Percentiles rank a stretch among this genome's conserved stretches.
Conservation (phyloP, 2,329 filamentous ascomycete species). For the Trichophyton schoenleinii region DNA sequence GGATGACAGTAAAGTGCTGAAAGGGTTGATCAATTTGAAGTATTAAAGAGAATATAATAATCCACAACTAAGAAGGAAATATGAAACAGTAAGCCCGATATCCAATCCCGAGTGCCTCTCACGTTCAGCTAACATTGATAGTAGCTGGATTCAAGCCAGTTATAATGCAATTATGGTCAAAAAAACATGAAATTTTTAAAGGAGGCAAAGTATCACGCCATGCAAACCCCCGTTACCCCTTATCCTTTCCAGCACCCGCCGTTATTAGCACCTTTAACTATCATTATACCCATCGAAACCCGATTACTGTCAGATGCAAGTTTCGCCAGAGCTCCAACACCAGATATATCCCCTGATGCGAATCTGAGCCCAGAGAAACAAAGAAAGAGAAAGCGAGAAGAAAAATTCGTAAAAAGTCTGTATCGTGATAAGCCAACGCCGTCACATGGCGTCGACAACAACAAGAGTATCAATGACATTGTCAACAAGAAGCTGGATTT, state of each 20-base stretch:
- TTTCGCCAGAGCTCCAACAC: neutral
- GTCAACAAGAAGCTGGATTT: slow-evolving; percentile 30
- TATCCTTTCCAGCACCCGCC: neutral
- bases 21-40: neutral
- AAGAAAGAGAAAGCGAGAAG: neutral
- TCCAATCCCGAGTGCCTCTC: neutral
- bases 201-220: neutral
- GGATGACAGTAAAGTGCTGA: neutral
- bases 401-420: neutral
- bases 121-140: neutral
- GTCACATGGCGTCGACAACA: slow-evolving; percentile 19
- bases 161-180: neutral
- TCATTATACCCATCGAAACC: neutral
- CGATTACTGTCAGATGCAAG: neutral
- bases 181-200: neutral
- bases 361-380: neutral
- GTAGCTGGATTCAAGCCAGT: neutral
- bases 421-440: neutral
- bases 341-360: slow-evolving; percentile 1
- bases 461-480: slow-evolving; percentile 30
- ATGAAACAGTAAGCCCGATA: neutral
- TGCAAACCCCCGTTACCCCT: neutral
- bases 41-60: neutral
- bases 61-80: neutral
- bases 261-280: neutral